These are phyloP conservation scores for Chlorella vulgaris DNA, from an alignment of 139 green algal species.

Conservation along the genomic window DNA sequence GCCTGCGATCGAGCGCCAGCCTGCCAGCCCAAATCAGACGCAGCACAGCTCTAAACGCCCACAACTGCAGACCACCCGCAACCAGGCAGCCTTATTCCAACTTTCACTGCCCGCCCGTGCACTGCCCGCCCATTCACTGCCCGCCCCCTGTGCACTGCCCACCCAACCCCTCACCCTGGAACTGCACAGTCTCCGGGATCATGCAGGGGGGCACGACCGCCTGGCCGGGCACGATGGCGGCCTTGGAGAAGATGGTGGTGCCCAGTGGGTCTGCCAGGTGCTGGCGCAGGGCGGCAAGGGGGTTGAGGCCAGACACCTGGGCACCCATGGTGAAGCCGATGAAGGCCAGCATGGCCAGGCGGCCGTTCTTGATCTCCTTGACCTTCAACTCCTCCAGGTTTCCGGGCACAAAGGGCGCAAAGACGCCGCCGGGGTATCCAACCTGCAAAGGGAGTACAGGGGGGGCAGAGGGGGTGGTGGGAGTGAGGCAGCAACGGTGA, in stretches of 20 bases:
- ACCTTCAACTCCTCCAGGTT: conserved; percentile 85
- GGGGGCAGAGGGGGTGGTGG: neutral
- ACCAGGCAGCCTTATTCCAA: neutral
- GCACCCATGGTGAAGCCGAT: conserved; percentile 61
- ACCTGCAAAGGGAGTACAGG: conserved; percentile 1
- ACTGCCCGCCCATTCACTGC: too few species aligned
- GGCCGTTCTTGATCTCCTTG: conserved; percentile 97
- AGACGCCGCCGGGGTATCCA: conserved; percentile 80
- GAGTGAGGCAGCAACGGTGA: neutral
- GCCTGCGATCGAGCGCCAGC: too few species aligned
- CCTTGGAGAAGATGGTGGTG: conserved; percentile 43
- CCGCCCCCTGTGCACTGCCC: too few species aligned
- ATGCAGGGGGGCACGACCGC: conserved; percentile 60
- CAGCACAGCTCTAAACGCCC: neutral
- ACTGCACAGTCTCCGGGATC: conserved; percentile 61
- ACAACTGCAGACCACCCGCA: neutral
- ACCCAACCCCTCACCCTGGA: conserved; percentile 37
- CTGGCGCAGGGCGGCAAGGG: conserved; percentile 68
- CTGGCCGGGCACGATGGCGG: conserved; percentile 59
- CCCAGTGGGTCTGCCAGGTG: conserved; percentile 75
- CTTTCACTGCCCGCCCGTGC: neutral
- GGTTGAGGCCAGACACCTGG: conserved; percentile 76
- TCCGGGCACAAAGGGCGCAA: conserved; percentile 75
- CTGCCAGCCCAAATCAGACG: neutral
- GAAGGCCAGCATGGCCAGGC: conserved; percentile 75